These are phyloP conservation scores for Chaetomium olivaceum DNA, from an alignment of 2,329 filamentous ascomycete genomes.

Conservation along the genomic window DNA sequence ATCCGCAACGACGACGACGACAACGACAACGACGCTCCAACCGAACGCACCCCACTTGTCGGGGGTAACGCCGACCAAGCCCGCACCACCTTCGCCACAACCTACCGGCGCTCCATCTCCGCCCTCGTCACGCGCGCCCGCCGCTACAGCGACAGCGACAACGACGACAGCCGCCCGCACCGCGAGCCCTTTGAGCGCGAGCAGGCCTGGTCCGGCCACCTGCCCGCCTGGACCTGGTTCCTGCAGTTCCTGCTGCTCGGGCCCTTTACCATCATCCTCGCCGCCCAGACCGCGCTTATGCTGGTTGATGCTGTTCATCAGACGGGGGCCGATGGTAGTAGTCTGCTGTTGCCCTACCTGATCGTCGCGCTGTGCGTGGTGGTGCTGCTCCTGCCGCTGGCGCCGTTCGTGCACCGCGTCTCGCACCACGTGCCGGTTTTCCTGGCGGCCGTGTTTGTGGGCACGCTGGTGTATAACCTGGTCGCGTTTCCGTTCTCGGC, in stretches of 20 bases:
- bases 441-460: conserved; percentile 69
- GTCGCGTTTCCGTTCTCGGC: conserved; percentile 84
- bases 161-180: conserved; percentile 28
- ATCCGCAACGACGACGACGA: conserved; percentile 37
- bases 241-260: conserved; percentile 79
- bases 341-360: conserved; percentile 70
- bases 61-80: conserved; percentile 37
- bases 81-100: conserved; percentile 56
- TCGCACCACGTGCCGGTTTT: conserved; percentile 80
- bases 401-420: conserved; percentile 84
- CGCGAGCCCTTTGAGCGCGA: conserved; percentile 65
- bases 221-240: conserved; percentile 86
- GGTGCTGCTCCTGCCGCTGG: conserved; percentile 71
- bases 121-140: conserved; percentile 33
- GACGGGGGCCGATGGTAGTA: conserved; percentile 80
- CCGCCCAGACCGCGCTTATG: conserved; percentile 74
- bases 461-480: conserved; percentile 82
- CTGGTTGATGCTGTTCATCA: conserved; percentile 72
- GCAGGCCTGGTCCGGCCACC: conserved; percentile 77
- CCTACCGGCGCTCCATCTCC: conserved; percentile 53
- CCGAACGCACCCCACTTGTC: conserved; percentile 56
- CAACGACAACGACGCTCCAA: conserved; percentile 43
- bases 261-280: conserved; percentile 74
- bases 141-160: conserved; percentile 30
- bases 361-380: conserved; percentile 67